phyloP scores from a whole-genome alignment of 1,284 basidiomycete genomes.

The Cutaneotrichosporon cyanovorans region DNA sequence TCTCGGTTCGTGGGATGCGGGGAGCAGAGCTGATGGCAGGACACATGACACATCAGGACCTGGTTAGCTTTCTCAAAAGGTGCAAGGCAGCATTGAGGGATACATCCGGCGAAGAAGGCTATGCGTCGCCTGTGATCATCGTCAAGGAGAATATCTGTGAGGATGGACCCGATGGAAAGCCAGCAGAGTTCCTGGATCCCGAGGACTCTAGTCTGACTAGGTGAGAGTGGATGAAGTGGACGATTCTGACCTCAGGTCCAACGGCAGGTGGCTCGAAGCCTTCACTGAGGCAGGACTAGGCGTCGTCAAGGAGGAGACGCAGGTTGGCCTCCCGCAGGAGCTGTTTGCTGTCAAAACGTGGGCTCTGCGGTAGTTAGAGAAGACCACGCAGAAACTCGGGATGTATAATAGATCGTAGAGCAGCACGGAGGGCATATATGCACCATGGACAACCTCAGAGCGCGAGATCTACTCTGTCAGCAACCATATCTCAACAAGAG shows the following conservation, averaged over 20 bases:
- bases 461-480: too few species aligned
- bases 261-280: conserved; percentile 66
- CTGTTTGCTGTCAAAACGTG: conserved; percentile 79
- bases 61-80: conserved; percentile 65
- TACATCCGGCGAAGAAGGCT: conserved; percentile 9
- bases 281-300: conserved; percentile 64
- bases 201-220: conserved; percentile 83
- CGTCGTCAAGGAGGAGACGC: conserved; percentile 60
- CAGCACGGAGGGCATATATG: too few species aligned
- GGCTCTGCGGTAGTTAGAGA: conserved; percentile 17
- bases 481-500: too few species aligned
- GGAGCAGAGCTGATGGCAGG: conserved; percentile 20
- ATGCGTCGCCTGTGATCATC: conserved; percentile 55
- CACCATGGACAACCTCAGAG: too few species aligned
- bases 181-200: conserved; percentile 62
- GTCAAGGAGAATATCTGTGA: conserved; percentile 87
- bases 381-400: too few species aligned
- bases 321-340: conserved; percentile 65
- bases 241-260: conserved; percentile 55
- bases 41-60: conserved; percentile 67
- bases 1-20: background rate
- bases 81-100: conserved; percentile 47
- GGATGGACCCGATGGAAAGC: conserved; percentile 50
- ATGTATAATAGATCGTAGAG: too few species aligned
- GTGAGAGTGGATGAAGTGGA: conserved; percentile 37